A percentile compares a stretch with the other conserved stretches of the same genome.
Conservation (phyloP, 352 stramenopile species). For the Globisporangium nunn region DNA sequence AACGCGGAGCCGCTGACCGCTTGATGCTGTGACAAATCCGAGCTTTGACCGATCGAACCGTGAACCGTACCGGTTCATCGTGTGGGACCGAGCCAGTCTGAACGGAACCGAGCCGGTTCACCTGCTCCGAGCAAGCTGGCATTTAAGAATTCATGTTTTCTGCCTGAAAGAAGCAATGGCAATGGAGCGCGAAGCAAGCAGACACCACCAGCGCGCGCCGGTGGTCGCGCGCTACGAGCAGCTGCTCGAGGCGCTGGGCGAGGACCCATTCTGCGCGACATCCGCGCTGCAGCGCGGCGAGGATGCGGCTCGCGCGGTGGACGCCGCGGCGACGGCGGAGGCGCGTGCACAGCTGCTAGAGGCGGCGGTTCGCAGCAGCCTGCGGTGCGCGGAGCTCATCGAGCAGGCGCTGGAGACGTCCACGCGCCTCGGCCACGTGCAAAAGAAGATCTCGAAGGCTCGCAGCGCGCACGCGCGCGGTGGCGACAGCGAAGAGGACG, state of each 20-base stretch:
- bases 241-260: constrained; percentile 49
- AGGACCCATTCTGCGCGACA: constrained; percentile 36
- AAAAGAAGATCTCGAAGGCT: constrained; percentile 30
- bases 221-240: constrained; percentile 45
- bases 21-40: no score
- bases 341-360: constrained; percentile 33
- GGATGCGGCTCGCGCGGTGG: constrained; percentile 23
- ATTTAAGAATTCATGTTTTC: no score
- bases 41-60: no score
- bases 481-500: constrained; percentile 14
- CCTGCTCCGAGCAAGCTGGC: no score
- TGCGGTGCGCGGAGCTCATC: constrained; percentile 74
- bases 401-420: constrained; percentile 54
- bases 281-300: constrained; percentile 29
- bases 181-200: background rate
- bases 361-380: constrained; percentile 38
- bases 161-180: background rate
- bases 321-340: constrained; percentile 15
- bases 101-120: no score
- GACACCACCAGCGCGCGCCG: constrained; percentile 1
- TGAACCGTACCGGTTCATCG: no score
- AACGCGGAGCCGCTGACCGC: no score
- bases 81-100: no score
- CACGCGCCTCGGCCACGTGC: constrained; percentile 33
- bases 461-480: constrained; percentile 15